A percentile compares a stretch with the other conserved stretches of the same genome.
These are phyloP conservation scores for Amyloporia xantha DNA, from an alignment of 768 basidiomycete species.

Conservation along the genomic window DNA sequence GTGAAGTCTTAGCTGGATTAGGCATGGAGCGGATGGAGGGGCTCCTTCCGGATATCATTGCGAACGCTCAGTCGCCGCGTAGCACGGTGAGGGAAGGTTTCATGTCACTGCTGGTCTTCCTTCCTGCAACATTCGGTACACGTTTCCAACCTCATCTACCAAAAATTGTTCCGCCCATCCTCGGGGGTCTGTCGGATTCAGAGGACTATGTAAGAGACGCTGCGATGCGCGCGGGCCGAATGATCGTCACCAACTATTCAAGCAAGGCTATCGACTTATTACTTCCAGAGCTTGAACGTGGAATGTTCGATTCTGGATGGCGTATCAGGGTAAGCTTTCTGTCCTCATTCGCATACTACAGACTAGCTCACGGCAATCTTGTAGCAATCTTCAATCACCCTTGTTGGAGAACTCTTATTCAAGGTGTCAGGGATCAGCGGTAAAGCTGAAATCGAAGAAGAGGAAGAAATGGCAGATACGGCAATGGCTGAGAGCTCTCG, in stretches of 20 bases:
- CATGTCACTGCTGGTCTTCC: slow-evolving; percentile 93
- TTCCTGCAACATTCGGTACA: slow-evolving; percentile 93
- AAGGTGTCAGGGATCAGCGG: slow-evolving; percentile 93
- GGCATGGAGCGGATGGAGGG: slow-evolving; percentile 98
- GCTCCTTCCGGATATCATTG: slow-evolving; percentile 88
- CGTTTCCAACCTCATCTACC: slow-evolving; percentile 95
- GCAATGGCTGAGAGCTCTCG: slow-evolving; percentile 71
- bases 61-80: slow-evolving; percentile 82
- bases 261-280: slow-evolving; percentile 87
- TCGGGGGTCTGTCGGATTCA: slow-evolving; percentile 83
- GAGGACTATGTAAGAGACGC: slow-evolving; percentile 97
- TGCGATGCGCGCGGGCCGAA: slow-evolving; percentile 96
- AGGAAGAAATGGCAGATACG: slow-evolving; percentile 65
- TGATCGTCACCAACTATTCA: slow-evolving; percentile 95
- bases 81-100: slow-evolving; percentile 95
- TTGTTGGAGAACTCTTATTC: slow-evolving; percentile 94
- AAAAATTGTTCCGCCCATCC: slow-evolving; percentile 88
- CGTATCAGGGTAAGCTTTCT: slow-evolving; percentile 70
- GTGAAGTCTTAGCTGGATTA: slow-evolving; percentile 89
- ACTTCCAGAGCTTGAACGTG: slow-evolving; percentile 87
- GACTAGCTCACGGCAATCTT: neutral
- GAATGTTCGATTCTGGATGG: slow-evolving; percentile 95
- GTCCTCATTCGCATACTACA: slow-evolving; percentile 4
- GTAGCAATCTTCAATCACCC: slow-evolving; percentile 90
- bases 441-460: slow-evolving; percentile 77